These are phyloP conservation scores for Boletellus ananas DNA, from an alignment of 768 basidiomycete species.

Conservation along the genomic window DNA sequence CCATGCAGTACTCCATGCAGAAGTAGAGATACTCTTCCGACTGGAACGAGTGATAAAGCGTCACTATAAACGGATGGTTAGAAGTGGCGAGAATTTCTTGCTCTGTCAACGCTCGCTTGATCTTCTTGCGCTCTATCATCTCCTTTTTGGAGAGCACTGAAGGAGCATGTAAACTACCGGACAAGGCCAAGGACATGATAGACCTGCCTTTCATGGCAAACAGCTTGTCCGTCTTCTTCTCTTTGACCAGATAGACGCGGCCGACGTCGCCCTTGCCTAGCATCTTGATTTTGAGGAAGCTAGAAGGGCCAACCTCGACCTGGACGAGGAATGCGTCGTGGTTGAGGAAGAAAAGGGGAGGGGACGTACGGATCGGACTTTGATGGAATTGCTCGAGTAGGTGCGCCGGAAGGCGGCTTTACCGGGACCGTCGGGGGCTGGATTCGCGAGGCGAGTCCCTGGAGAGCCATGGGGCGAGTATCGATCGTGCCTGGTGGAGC, in stretches of 20 bases:
- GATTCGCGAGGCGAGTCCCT: conserved; percentile 46
- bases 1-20: conserved; percentile 99
- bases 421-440: conserved; percentile 46
- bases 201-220: conserved; percentile 98
- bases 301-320: conserved; percentile 92
- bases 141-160: conserved; percentile 97
- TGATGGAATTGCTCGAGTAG: conserved; percentile 97
- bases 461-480: conserved; percentile 23
- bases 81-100: conserved; percentile 98
- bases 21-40: conserved; percentile 97
- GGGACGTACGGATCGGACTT: conserved; percentile 72
- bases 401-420: conserved; percentile 84
- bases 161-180: conserved; percentile 25
- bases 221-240: conserved; percentile 95
- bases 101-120: conserved; percentile 96
- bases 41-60: conserved; percentile 98
- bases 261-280: conserved; percentile 99
- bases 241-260: conserved; percentile 94
- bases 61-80: conserved; percentile 99
- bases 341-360: background rate
- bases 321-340: conserved; percentile 27
- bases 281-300: conserved; percentile 96
- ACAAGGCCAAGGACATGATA: conserved; percentile 1
- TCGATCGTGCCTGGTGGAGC: conserved; percentile 42
- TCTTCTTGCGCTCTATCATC: conserved; percentile 99